Conservation (phyloP, 176 grass and related monocot species). For the Eremochloa ophiuroides region DNA sequence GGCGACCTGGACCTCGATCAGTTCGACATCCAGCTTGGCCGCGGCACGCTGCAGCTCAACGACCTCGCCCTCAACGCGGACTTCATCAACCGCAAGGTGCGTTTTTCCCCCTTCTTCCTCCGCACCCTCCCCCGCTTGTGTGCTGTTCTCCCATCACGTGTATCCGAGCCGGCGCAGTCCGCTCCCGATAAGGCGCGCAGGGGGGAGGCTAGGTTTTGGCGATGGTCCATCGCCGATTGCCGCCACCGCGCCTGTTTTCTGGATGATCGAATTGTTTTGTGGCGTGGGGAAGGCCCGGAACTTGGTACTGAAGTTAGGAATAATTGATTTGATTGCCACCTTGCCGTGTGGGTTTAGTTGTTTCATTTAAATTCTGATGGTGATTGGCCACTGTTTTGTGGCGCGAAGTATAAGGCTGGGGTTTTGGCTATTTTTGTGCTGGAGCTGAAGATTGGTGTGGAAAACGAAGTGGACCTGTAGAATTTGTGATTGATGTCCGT, state of each 20-base stretch:
- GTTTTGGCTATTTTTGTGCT: neutral
- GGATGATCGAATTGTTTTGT: neutral
- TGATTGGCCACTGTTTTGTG: neutral
- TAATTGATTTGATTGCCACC: neutral
- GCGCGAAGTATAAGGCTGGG: neutral
- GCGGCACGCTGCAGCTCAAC: slow-evolving; percentile 60
- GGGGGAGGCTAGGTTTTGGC: neutral
- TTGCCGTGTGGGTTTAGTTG: neutral
- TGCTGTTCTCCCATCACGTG: neutral
- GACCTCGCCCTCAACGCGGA: slow-evolving; percentile 93
- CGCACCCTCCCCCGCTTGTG: too few species aligned
- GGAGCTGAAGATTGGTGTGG: neutral
- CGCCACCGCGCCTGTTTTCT: neutral
- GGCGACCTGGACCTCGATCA: slow-evolving; percentile 93
- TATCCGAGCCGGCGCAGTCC: neutral
- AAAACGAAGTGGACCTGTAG: neutral
- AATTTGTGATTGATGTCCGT: neutral
- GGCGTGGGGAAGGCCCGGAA: neutral
- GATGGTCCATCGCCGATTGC: neutral
- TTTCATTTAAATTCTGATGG: slow-evolving; percentile 2
- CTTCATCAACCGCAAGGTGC: slow-evolving; percentile 77
- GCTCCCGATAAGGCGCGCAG: neutral
- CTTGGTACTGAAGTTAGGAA: neutral
- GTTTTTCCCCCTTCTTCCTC: neutral
- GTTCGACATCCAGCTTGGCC: slow-evolving; percentile 82